Conservation (phyloP, 2,329 filamentous ascomycete genomes). For the Peltaster fructicola region DNA sequence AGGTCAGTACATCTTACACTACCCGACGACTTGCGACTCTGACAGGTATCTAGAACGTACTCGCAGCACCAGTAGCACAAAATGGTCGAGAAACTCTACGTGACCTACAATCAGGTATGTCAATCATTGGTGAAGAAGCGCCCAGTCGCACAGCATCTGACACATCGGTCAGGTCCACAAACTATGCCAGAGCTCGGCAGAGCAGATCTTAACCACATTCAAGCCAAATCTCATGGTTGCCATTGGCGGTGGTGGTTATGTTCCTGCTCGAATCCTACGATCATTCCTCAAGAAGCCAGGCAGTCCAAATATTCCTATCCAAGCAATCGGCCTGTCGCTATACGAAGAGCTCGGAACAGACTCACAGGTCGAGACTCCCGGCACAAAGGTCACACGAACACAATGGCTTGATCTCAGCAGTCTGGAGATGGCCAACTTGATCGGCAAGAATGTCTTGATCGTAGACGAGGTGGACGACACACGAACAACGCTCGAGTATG, state of each 20-base stretch:
- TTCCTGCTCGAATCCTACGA: slow-evolving; percentile 89
- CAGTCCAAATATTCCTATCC: slow-evolving; percentile 89
- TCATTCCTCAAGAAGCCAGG: slow-evolving; percentile 89
- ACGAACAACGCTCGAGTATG: slow-evolving; percentile 83
- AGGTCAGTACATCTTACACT: too few relatives aligned
- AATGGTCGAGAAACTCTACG: slow-evolving; percentile 60
- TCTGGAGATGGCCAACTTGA: slow-evolving; percentile 72
- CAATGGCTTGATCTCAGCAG: slow-evolving; percentile 92
- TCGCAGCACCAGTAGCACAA: slow-evolving; percentile 5
- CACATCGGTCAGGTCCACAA: slow-evolving; percentile 64
- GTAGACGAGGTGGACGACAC: slow-evolving; percentile 96
- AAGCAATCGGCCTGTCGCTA: slow-evolving; percentile 92
- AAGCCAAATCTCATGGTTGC: slow-evolving; percentile 94
- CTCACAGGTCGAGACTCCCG: slow-evolving; percentile 49
- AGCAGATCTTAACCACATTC: slow-evolving; percentile 66
- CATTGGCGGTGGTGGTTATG: slow-evolving; percentile 93
- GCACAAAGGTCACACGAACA: slow-evolving; percentile 89
- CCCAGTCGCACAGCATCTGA: neutral
- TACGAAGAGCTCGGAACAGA: slow-evolving; percentile 63
- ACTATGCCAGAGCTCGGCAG: slow-evolving; percentile 75
- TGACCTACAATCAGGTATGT: slow-evolving; percentile 79
- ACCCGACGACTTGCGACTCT: too few relatives aligned
- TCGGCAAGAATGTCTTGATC: slow-evolving; percentile 81
- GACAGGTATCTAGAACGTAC: slow-evolving; percentile 1
- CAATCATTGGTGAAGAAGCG: neutral